phyloP scores from a whole-genome alignment of 2,329 filamentous ascomycete species.

The Claviceps pusilla region DNA sequence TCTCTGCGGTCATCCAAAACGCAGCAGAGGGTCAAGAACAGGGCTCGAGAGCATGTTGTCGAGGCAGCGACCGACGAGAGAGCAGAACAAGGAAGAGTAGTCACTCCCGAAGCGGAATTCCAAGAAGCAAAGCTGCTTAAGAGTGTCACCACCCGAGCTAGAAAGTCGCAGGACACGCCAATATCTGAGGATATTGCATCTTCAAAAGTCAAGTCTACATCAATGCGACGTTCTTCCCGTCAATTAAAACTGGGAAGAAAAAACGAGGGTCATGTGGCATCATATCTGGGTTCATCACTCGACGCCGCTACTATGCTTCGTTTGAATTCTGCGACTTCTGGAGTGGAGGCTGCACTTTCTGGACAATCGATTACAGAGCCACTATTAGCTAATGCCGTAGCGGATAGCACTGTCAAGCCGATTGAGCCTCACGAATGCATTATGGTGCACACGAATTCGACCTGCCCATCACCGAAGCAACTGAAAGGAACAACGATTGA shows the following conservation, averaged over 20 bases:
- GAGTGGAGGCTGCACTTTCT: background rate
- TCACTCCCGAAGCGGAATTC: background rate
- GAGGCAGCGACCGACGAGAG: background rate
- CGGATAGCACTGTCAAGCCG: background rate
- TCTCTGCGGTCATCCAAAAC: conserved; percentile 8
- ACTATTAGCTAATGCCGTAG: background rate
- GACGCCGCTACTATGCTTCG: conserved; percentile 3
- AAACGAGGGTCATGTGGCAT: background rate
- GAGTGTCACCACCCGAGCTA: conserved; percentile 2
- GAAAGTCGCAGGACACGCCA: background rate
- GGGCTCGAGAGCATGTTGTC: background rate
- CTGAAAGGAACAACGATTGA: conserved; percentile 3
- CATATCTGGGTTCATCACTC: background rate
- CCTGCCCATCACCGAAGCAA: conserved; percentile 7
- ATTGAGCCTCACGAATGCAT: conserved; percentile 8
- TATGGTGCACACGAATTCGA: conserved; percentile 10
- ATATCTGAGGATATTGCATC: background rate
- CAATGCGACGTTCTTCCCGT: conserved; percentile 1
- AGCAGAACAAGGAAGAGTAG: background rate
- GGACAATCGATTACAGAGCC: background rate
- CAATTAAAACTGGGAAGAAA: background rate
- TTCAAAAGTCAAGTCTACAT: background rate
- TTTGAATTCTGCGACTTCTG: too few relatives aligned
- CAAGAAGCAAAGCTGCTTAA: background rate
- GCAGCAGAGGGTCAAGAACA: conserved; percentile 2